Base-by-base conservation (phyloP, 345 rosid species). In the Arabidopsis arenosa region DNA sequence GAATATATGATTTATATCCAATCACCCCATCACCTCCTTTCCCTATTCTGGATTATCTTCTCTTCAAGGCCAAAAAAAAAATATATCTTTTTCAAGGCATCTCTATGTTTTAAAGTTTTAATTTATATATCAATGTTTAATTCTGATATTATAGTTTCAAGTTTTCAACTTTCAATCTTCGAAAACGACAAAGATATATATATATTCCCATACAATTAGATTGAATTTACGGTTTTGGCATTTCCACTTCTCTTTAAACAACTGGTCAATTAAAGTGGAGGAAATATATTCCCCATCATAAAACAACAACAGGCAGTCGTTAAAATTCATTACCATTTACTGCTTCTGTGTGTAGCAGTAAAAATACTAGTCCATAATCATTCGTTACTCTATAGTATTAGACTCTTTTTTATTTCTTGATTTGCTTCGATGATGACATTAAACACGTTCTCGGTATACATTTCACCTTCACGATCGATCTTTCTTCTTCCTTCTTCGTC, bases 401-500 rank as follows among this genome's bases (percentile, higher is more conserved):
- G 4, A 28, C 32, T 28, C 32, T 28, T 28, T 28, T 28, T 28
- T 28, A 28, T 41, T 75, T 55, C 48, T 80, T 88, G 55, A 33
- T 74, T 67, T 76, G 85, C 70, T 80, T 92, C 13, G 88, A 81
- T 23, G 82, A 76, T 5, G 82, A 70, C 72, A 77, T 70, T 30
- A 77, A 63, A 65, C 67, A 77, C 17, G 76, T 89, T 36, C 84
- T 83, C 11, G 96, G 97, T 57, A 90, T 86, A 61, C 96, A 92
- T 63, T 85, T 92, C 66, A 84, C 88, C 79, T 77, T 85, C 58
- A 84, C 86, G 55, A 72, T 83, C 74, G 56, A 66, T 77, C 63
- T 76, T 45, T 75, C 82, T 54, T 83, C 84, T 32, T 59, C 74
- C 72, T 79, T 78, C 15, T 33, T 73, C 23, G 8, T 30, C 15